These are phyloP conservation scores for Calendula officinalis DNA, from an alignment of 129 eudicot genomes.

Conservation along the genomic window DNA sequence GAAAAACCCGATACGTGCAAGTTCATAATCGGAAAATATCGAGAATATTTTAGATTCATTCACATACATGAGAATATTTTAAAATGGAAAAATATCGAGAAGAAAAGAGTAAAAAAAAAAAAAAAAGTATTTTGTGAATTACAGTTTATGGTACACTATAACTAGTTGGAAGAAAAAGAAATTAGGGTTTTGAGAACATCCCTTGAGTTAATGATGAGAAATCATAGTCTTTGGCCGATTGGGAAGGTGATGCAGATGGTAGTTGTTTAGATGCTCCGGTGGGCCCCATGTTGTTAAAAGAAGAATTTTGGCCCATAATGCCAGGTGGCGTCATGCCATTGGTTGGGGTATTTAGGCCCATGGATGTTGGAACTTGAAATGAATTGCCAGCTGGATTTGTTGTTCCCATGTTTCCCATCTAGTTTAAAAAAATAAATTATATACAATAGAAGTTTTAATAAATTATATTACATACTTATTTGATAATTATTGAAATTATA, in stretches of 20 bases:
- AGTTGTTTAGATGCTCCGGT: slow-evolving; percentile 46
- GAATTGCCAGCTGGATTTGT: slow-evolving; percentile 51
- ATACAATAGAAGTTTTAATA: too few species aligned
- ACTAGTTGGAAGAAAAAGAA: slow-evolving; percentile 11
- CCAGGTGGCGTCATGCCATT: slow-evolving; percentile 58
- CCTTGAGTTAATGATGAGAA: slow-evolving; percentile 98
- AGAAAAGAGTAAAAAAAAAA: slow-evolving; percentile 23
- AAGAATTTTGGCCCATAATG: slow-evolving; percentile 40
- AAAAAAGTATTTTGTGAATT: too few species aligned
- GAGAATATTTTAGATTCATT: too few species aligned
- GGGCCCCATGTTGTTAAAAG: slow-evolving; percentile 46
- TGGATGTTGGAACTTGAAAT: slow-evolving; percentile 52
- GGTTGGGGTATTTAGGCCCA: slow-evolving; percentile 46
- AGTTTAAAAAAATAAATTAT: slow-evolving; percentile 22
- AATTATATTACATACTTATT: too few species aligned
- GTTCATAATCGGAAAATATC: too few species aligned
- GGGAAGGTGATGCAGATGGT: slow-evolving; percentile 54
- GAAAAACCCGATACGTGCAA: too few species aligned
- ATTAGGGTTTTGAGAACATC: slow-evolving; percentile 72
- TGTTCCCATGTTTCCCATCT: slow-evolving; percentile 72
- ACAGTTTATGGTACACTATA: slow-evolving; percentile 33
- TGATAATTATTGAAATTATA: too few species aligned
- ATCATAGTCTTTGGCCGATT: slow-evolving; percentile 73
- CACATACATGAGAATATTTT: too few species aligned
- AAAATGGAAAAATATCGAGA: too few species aligned